phyloP scores from a whole-genome alignment of 129 eudicot genomes.

The Apium graveolens region DNA sequence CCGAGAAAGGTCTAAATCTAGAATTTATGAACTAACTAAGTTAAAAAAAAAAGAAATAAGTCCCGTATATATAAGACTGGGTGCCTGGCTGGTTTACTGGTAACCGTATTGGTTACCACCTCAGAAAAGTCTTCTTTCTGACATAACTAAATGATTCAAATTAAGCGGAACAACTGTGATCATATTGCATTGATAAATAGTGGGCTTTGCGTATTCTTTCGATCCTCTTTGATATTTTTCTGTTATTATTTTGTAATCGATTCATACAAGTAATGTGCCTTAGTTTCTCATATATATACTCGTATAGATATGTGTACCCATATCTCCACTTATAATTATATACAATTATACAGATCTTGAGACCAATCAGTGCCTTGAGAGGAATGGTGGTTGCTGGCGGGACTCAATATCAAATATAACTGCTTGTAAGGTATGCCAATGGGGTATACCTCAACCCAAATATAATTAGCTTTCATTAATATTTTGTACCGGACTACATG shows the following conservation, averaged over 20 bases:
- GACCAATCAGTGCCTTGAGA: conserved; percentile 79
- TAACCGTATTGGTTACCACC: not conserved
- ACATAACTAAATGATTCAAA: not conserved
- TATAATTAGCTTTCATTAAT: not conserved
- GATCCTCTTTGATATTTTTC: not conserved
- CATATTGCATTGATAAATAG: not conserved
- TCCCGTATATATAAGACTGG: not conserved
- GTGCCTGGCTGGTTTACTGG: not conserved
- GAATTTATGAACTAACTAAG: not conserved
- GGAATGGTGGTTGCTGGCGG: conserved; percentile 88
- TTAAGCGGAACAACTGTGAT: not conserved
- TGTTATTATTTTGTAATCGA: not conserved
- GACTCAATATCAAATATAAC: conserved; percentile 52
- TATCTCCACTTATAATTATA: conserved; percentile 1
- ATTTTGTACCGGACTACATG: not conserved
- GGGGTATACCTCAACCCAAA: no score
- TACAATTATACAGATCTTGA: conserved; percentile 56
- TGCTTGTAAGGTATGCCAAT: conserved; percentile 71
- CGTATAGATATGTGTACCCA: not conserved
- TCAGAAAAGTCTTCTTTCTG: not conserved
- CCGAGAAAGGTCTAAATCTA: not conserved
- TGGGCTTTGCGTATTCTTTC: not conserved
- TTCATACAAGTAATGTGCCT: not conserved
- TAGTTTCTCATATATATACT: not conserved
- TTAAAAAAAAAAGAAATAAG: no score